A percentile compares a stretch with the other conserved stretches of the same genome.
These are phyloP conservation scores for Vitis rupestris DNA, from an alignment of 164 flowering plant genomes.

Conservation along the genomic window DNA sequence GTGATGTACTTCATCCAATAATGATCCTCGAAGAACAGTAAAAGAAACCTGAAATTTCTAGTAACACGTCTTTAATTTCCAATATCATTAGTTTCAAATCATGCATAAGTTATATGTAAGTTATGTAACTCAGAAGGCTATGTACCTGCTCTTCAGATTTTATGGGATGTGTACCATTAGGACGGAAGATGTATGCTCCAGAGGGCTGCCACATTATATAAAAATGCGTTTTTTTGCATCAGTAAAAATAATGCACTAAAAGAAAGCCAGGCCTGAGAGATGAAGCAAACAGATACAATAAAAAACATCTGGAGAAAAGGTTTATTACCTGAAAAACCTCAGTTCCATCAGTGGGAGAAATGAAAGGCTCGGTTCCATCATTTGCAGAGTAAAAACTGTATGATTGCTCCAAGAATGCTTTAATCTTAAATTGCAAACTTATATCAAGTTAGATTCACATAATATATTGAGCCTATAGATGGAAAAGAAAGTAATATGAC, in stretches of 20 bases:
- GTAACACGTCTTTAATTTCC: neutral
- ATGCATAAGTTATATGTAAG: neutral
- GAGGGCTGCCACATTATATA: conserved; percentile 20
- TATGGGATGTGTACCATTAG: conserved; percentile 69
- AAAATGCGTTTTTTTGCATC: no score
- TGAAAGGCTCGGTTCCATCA: conserved; percentile 19
- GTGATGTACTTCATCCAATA: conserved; percentile 52
- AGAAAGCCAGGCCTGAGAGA: neutral
- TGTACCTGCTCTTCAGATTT: conserved; percentile 40
- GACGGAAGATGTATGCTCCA: conserved; percentile 96
- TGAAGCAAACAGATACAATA: neutral
- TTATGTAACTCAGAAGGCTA: neutral
- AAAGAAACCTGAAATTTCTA: conserved; percentile 28
- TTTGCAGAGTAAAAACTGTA: conserved; percentile 33
- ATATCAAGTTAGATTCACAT: neutral
- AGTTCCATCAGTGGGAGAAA: no score
- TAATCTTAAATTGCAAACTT: conserved; percentile 21
- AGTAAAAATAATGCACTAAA: neutral
- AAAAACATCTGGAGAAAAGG: neutral
- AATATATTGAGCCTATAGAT: neutral
- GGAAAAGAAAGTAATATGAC: no score
- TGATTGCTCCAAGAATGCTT: conserved; percentile 28
- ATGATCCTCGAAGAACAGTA: conserved; percentile 39
- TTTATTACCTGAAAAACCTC: conserved; percentile 35
- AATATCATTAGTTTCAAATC: neutral